These are phyloP conservation scores for Alternaria sp. DNA, from an alignment of 2,329 filamentous ascomycete genomes.

Conservation along the genomic window DNA sequence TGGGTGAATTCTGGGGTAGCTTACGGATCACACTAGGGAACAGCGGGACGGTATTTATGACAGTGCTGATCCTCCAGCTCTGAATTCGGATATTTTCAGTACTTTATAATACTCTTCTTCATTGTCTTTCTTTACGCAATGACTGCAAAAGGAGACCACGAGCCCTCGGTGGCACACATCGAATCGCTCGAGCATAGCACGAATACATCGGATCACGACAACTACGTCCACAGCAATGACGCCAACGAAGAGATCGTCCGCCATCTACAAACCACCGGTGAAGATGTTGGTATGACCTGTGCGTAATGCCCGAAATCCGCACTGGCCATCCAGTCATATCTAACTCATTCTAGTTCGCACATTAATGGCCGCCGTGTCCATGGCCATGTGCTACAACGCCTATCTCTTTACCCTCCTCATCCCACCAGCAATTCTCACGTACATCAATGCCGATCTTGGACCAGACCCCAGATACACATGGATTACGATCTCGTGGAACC, in stretches of 20 bases:
- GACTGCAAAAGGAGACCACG: conserved; percentile 14
- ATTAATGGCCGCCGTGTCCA: conserved; percentile 33
- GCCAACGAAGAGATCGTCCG: conserved; percentile 39
- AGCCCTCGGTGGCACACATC: conserved; percentile 19
- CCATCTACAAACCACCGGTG: conserved; percentile 37
- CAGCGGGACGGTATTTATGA: conserved; percentile 7
- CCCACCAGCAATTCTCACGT: conserved; percentile 39
- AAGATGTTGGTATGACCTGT: conserved; percentile 40
- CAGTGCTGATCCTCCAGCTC: not conserved
- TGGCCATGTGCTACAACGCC: conserved; percentile 43
- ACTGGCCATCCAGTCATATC: not conserved
- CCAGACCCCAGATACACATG: conserved; percentile 40
- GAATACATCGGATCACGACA: conserved; percentile 12
- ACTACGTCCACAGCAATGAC: not conserved
- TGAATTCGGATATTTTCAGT: not conserved
- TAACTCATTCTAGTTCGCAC: conserved; percentile 11
- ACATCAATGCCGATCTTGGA: conserved; percentile 43
- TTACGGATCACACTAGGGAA: not conserved
- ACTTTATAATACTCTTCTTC: not conserved
- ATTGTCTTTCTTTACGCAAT: not conserved
- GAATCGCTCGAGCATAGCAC: conserved; percentile 25
- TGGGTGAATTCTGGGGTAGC: conserved; percentile 4
- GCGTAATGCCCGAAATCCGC: not conserved
- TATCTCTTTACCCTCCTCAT: conserved; percentile 44
- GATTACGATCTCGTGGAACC: conserved; percentile 45